Evolutionary conservation across 768 basidiomycete genomes (phyloP).

Genomic region (Phanerodontia chrysosporium): DNA sequence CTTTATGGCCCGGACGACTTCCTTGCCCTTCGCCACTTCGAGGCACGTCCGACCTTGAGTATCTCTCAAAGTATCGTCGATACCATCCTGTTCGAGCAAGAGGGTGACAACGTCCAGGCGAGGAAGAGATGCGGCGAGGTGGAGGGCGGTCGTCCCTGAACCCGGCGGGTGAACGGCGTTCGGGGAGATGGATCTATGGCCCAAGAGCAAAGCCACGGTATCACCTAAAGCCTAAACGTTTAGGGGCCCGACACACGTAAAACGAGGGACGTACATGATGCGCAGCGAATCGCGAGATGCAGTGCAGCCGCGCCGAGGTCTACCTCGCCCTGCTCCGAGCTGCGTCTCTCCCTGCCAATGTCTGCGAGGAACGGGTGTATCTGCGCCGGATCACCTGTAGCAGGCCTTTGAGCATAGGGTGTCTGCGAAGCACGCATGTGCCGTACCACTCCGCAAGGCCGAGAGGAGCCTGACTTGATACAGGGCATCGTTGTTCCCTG

Average conservation of each 20-base stretch:
- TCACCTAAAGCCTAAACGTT: slow-evolving; percentile 39
- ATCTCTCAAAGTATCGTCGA: slow-evolving; percentile 78
- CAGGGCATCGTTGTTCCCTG: slow-evolving; percentile 26
- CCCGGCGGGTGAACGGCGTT: slow-evolving; percentile 72
- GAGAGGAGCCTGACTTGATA: slow-evolving; percentile 40
- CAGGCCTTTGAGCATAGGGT: background rate
- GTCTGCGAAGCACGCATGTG: background rate
- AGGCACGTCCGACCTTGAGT: slow-evolving; percentile 58
- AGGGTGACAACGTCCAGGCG: slow-evolving; percentile 69
- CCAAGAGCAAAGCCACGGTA: slow-evolving; percentile 64
- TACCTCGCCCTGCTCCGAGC: slow-evolving; percentile 41
- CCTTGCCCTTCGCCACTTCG: slow-evolving; percentile 71
- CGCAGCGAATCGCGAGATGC: slow-evolving; percentile 82
- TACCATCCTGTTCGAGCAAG: slow-evolving; percentile 71
- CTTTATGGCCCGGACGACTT: slow-evolving; percentile 61
- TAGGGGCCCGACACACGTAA: background rate
- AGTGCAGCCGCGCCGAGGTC: slow-evolving; percentile 73
- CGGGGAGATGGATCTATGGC: slow-evolving; percentile 73
- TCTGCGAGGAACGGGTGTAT: slow-evolving; percentile 83
- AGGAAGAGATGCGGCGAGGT: slow-evolving; percentile 70
- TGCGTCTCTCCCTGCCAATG: slow-evolving; percentile 62
- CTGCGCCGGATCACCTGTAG: slow-evolving; percentile 64
- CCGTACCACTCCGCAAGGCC: slow-evolving; percentile 37
- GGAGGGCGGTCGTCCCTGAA: slow-evolving; percentile 68
- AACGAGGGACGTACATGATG: slow-evolving; percentile 42